phyloP scores from a whole-genome alignment of 495 filamentous ascomycete genomes.

The Hyphodiscus hymeniophilus region DNA sequence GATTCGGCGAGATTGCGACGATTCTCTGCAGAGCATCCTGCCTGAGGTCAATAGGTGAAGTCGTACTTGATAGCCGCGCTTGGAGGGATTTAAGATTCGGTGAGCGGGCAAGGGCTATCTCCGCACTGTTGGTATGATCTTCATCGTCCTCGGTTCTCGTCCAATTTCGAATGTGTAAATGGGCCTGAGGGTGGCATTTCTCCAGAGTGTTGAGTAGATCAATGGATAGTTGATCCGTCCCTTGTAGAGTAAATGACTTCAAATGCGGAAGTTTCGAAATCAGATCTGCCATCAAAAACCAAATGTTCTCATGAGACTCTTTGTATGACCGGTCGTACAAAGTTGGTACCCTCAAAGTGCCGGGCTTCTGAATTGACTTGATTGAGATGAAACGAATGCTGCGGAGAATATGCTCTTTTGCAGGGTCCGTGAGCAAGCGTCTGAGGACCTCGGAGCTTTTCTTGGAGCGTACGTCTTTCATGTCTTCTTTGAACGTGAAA shows the following conservation, averaged over 20 bases:
- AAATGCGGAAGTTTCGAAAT: not conserved
- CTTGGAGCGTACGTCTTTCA: not conserved
- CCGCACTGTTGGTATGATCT: not conserved
- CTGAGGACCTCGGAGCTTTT: not conserved
- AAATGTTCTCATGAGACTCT: not conserved
- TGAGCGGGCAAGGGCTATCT: conserved; percentile 1
- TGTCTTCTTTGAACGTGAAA: not conserved
- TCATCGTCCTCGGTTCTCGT: not conserved
- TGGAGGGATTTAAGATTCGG: not conserved
- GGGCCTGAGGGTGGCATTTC: not conserved
- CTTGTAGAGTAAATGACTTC: not conserved
- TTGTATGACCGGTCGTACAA: too few relatives aligned
- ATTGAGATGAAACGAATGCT: not conserved
- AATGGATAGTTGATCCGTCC: not conserved
- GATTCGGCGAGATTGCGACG: not conserved
- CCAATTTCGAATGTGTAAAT: conserved; percentile 1
- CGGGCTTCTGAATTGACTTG: not conserved
- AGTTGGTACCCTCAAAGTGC: not conserved
- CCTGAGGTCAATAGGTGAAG: not conserved
- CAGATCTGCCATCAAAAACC: not conserved
- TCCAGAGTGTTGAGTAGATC: not conserved
- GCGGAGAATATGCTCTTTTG: not conserved
- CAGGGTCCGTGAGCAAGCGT: not conserved
- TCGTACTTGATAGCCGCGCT: not conserved
- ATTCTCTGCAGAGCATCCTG: not conserved